Conservation (phyloP, 2,329 filamentous ascomycete genomes). For the Fusarium hainanense region DNA sequence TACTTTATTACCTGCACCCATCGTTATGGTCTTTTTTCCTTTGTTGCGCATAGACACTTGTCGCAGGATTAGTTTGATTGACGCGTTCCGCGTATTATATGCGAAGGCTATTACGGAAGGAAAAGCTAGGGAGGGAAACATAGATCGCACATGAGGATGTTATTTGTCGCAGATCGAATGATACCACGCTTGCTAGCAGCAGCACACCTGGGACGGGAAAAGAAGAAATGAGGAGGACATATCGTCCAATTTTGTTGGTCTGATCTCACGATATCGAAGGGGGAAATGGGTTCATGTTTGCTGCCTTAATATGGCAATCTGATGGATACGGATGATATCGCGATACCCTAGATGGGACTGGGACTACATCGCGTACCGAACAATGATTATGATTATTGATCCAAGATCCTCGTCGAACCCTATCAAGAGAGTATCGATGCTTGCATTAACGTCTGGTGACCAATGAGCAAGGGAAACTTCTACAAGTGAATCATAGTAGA, state of each 20-base stretch:
- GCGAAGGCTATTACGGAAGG: slow-evolving; percentile 2
- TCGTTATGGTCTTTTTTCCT: slow-evolving; percentile 21
- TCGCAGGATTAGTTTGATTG: slow-evolving; percentile 14
- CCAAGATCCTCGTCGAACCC: neutral
- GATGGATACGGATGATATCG: slow-evolving; percentile 10
- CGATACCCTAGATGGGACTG: slow-evolving; percentile 11
- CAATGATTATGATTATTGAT: slow-evolving; percentile 10
- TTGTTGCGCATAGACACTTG: slow-evolving; percentile 36
- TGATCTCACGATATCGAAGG: slow-evolving; percentile 16
- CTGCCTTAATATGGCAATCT: slow-evolving; percentile 12
- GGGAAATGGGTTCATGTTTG: slow-evolving; percentile 12
- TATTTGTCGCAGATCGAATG: slow-evolving; percentile 30
- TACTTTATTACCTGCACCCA: neutral
- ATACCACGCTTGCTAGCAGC: slow-evolving; percentile 31
- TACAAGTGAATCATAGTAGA: neutral
- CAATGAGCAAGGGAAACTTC: neutral
- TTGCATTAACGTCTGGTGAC: neutral
- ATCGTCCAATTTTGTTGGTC: slow-evolving; percentile 14
- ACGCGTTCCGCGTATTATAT: slow-evolving; percentile 42
- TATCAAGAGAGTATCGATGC: neutral
- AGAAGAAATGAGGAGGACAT: slow-evolving; percentile 2
- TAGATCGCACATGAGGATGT: slow-evolving; percentile 21
- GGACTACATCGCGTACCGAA: slow-evolving; percentile 10
- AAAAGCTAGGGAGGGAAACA: slow-evolving; percentile 20
- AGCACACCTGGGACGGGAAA: slow-evolving; percentile 15